These are phyloP conservation scores for Hura crepitans DNA, from an alignment of 441 rosid genomes.

Conservation along the genomic window DNA sequence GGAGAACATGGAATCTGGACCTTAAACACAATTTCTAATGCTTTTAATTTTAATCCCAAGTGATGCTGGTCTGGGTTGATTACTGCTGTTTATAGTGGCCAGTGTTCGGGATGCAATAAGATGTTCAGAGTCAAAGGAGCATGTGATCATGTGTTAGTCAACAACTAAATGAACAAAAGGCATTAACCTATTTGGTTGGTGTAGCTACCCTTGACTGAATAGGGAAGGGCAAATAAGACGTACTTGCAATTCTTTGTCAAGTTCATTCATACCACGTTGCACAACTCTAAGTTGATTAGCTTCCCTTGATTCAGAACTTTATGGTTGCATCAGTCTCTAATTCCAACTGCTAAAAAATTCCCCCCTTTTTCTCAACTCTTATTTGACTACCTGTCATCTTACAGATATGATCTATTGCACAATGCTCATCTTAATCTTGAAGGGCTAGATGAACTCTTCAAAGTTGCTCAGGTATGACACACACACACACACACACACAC, in stretches of 20 bases:
- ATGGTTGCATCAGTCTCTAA: no score
- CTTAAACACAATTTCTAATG: background rate
- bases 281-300: background rate
- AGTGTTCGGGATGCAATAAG: background rate
- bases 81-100: conserved; percentile 4
- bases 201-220: background rate
- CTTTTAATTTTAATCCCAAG: background rate
- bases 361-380: background rate
- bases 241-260: background rate
- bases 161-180: background rate
- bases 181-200: background rate
- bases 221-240: background rate
- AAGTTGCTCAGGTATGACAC: conserved; percentile 86
- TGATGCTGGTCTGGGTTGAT: conserved; percentile 2
- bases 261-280: conserved; percentile 2
- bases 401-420: conserved; percentile 94
- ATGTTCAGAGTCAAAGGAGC: background rate
- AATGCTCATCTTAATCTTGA: conserved; percentile 95
- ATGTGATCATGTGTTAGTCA: background rate
- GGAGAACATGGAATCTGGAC: background rate
- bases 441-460: conserved; percentile 89
- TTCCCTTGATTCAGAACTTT: background rate
- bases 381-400: conserved; percentile 17
- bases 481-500: background rate
- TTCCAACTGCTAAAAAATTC: conserved; percentile 4